Evolutionary conservation across 768 basidiomycete species (phyloP).

Genomic region (Rhizopogon vulgaris): DNA sequence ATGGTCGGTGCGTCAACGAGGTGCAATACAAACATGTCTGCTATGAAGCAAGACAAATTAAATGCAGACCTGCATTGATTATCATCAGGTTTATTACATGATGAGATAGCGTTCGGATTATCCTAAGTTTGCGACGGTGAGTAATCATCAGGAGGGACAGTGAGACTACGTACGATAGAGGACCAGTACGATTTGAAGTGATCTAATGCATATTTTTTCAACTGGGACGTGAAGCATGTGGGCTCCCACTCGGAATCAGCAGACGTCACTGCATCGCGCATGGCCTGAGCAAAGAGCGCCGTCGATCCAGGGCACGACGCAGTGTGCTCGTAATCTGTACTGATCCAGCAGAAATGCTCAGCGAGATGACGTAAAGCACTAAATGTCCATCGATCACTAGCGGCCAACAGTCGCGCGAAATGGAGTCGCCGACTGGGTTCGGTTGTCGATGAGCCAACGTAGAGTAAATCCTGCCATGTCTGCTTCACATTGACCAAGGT

Average conservation of each 20-base stretch:
- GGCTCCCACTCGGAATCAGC: constrained; percentile 15
- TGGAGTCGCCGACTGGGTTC: not conserved
- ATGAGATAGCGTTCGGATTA: constrained; percentile 8
- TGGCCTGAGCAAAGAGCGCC: constrained; percentile 18
- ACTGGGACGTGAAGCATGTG: constrained; percentile 19
- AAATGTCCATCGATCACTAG: not conserved
- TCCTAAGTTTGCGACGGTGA: constrained; percentile 10
- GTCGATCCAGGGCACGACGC: constrained; percentile 5
- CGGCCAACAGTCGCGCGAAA: not conserved
- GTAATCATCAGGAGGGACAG: not conserved
- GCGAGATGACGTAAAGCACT: constrained; percentile 18
- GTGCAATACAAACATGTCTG: constrained; percentile 19
- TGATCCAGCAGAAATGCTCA: constrained; percentile 22
- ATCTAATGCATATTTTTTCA: constrained; percentile 18
- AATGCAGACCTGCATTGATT: constrained; percentile 16
- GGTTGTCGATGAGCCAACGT: not conserved
- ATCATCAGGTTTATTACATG: constrained; percentile 8
- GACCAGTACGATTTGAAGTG: constrained; percentile 21
- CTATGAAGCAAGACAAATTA: constrained; percentile 20
- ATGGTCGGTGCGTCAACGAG: constrained; percentile 10
- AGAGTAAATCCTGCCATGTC: not conserved
- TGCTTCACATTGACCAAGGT: not conserved
- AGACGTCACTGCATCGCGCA: constrained; percentile 13
- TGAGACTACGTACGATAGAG: constrained; percentile 15
- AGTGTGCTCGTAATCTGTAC: constrained; percentile 6